Base-by-base conservation (phyloP, 768 basidiomycete species). In the Tylopilus cervinicoccineus region DNA sequence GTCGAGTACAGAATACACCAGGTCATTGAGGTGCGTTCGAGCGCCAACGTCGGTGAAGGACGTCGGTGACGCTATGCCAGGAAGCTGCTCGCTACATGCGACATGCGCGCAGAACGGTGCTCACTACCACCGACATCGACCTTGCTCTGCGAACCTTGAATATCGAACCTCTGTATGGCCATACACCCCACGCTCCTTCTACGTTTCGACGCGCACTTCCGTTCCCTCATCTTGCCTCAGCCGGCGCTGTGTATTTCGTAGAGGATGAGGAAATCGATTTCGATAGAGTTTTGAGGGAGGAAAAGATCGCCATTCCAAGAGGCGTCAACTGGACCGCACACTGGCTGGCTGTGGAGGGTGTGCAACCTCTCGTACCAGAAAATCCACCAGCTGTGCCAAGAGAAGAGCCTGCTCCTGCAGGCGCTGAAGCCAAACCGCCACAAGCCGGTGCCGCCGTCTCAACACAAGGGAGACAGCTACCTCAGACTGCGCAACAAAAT, bases 211-310 rank as follows among this genome's bases (percentile, higher is more conserved):
- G 70, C 39, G 72, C 74, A 36, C 75, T 74, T 36, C 71, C 79
- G 26, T 72, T 72, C 56, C 66, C 73, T 11, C 70, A 78, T 51
- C 45, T 65, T 16, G 53, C 63, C 17, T 65, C 75, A 4, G 78
- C 80, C 6, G 88, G 86, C 1, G 71, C 88, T 3, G 86, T 98
- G 4, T 97, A 92, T 70, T 93, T 92, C 59, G 82, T 95, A 16
- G 92, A 96, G 51, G 96, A 99, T 63, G 93, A 97, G 57, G 96
- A 98, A 68, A 86, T 99, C 40, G 96, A 98, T 69, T 93, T 99
- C 59, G 90, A 94, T 62, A 89, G 84, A 45, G 83, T 93, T 10
- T 69, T 97, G 34, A 80, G 88, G 46, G 88, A 91, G 59, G 90
- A 92, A 65, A 87, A 93, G 66, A 83, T 93, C 29, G 74, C 78